phyloP scores from a whole-genome alignment of 2,329 filamentous ascomycete genomes.

The Gaeumannomyces sp. region DNA sequence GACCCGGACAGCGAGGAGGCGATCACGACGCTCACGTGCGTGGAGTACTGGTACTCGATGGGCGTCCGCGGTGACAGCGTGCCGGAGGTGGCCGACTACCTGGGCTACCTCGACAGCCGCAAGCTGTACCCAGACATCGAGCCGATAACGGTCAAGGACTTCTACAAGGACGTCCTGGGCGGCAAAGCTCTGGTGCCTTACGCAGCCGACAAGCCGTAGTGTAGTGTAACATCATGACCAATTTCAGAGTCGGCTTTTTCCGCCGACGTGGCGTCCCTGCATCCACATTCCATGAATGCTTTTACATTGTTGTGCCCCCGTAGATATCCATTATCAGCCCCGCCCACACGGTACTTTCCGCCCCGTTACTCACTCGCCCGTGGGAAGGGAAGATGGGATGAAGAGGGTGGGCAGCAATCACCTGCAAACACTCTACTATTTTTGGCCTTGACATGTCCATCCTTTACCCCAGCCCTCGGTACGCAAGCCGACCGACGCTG shows the following conservation, averaged over 20 bases:
- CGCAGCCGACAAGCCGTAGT: neutral
- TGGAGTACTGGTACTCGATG: slow-evolving; percentile 39
- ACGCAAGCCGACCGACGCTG: no score
- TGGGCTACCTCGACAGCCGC: slow-evolving; percentile 45
- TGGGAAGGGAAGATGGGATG: neutral
- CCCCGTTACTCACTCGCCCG: no score
- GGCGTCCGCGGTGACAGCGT: slow-evolving; percentile 47
- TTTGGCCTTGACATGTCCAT: neutral
- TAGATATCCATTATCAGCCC: no score
- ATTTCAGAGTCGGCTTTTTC: neutral
- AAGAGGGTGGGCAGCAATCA: neutral
- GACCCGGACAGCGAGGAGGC: slow-evolving; percentile 1
- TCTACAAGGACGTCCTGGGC: slow-evolving; percentile 31
- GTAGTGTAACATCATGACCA: neutral
- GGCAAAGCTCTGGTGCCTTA: slow-evolving; percentile 24
- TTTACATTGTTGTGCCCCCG: neutral
- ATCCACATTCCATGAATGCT: no score
- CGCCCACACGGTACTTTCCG: neutral
- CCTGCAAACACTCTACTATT: neutral
- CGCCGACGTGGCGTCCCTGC: no score
- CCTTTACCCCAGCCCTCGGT: no score
- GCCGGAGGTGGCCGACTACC: slow-evolving; percentile 44
- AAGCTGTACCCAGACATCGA: slow-evolving; percentile 48
- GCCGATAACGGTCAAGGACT: slow-evolving; percentile 31
- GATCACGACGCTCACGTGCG: neutral